Conservation (phyloP, 1,284 basidiomycete species). For the Irpex lacteus region DNA sequence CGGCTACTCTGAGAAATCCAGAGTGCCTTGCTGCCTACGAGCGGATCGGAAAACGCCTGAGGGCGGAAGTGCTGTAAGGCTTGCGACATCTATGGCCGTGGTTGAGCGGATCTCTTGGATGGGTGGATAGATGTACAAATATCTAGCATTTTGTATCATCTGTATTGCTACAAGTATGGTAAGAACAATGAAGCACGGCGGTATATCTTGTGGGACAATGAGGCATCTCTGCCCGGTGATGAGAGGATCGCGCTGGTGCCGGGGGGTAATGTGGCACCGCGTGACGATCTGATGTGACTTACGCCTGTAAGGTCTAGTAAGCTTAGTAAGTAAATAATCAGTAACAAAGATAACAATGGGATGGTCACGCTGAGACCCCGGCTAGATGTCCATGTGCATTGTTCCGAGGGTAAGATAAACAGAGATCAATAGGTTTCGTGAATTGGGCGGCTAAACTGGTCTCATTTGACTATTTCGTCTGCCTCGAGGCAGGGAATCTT, state of each 20-base stretch:
- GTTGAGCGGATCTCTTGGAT: not conserved
- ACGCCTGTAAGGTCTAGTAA: no score
- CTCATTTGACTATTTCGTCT: not conserved
- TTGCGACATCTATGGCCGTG: not conserved
- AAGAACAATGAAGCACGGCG: no score
- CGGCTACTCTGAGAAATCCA: conserved; percentile 75
- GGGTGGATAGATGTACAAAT: not conserved
- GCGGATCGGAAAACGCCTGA: conserved; percentile 43
- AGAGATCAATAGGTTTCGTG: conserved; percentile 11
- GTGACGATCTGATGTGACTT: no score
- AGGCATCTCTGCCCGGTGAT: not conserved
- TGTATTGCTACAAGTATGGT: not conserved
- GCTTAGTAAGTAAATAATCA: no score
- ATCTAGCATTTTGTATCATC: not conserved
- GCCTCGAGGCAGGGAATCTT: not conserved
- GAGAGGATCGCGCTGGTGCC: no score
- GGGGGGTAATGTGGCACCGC: no score
- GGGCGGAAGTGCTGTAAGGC: conserved; percentile 16
- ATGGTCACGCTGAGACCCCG: no score
- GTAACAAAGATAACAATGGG: no score
- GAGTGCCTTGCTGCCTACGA: conserved; percentile 69
- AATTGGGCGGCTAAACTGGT: conserved; percentile 10
- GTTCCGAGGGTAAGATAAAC: not conserved
- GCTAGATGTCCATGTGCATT: not conserved
- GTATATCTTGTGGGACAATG: not conserved